Percentiles rank a stretch among this genome's conserved stretches.
Conservation (phyloP, 208 protist genomes). For the Leishmania amazonensis region DNA sequence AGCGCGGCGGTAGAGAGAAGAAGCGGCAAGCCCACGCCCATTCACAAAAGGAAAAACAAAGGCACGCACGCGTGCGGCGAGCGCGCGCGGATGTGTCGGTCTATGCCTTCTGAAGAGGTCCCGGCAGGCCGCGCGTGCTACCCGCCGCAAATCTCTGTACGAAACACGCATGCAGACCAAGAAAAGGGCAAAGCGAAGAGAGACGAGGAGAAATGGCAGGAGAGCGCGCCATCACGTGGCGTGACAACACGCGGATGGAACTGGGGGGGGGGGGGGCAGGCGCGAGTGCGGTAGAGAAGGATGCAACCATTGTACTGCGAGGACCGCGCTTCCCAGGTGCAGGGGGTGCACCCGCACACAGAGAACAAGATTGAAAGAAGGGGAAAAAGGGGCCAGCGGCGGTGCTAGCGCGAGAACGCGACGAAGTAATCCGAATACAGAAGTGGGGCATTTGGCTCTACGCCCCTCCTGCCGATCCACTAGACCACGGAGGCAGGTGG, state of each 20-base stretch:
- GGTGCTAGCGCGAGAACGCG: neutral
- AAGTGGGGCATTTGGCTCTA: neutral
- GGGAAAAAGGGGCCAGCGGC: neutral
- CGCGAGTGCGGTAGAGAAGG: neutral
- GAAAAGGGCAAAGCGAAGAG: neutral
- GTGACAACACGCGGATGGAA: too few species aligned
- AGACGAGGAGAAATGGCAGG: neutral
- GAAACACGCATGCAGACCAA: neutral
- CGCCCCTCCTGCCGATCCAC: neutral
- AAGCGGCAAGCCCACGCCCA: neutral
- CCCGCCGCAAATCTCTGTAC: too few species aligned
- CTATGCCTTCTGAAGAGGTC: too few species aligned
- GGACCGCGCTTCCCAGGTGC: neutral
- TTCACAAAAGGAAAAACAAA: neutral
- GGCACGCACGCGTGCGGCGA: neutral
- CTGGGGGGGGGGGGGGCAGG: neutral
- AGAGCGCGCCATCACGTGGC: neutral
- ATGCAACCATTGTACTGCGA: neutral
- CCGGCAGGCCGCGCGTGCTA: too few species aligned
- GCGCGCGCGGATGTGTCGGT: neutral
- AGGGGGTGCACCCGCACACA: neutral
- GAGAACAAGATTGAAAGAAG: neutral
- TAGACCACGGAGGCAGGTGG: neutral
- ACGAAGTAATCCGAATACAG: neutral
- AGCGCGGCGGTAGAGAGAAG: neutral